Percentiles rank a stretch among this genome's conserved stretches.
phyloP scores from a whole-genome alignment of 306 rosid species.

The Acacia confusa region DNA sequence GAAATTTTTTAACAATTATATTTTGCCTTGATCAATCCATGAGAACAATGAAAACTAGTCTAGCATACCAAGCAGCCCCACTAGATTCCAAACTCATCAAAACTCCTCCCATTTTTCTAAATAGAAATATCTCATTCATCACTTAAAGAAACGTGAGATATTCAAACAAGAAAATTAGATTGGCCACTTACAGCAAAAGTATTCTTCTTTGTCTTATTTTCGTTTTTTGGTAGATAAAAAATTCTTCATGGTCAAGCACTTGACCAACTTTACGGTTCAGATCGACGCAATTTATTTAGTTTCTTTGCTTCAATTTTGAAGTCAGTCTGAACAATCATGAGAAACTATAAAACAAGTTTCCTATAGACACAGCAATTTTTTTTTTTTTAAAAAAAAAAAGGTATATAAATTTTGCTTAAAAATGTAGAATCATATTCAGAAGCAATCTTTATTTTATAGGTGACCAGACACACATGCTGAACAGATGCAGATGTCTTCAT shows the following conservation, averaged over 20 bases:
- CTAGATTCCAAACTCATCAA: constrained; percentile 8
- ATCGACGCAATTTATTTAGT: constrained; percentile 16
- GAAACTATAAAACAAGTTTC: not conserved
- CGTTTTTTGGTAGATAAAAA: not conserved
- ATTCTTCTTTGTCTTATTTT: constrained; percentile 1
- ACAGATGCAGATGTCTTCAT: not conserved
- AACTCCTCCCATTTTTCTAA: not conserved
- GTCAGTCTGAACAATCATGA: constrained; percentile 7
- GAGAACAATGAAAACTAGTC: constrained; percentile 18
- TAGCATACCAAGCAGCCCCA: constrained; percentile 12
- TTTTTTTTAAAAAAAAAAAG: not conserved
- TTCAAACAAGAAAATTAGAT: constrained; percentile 16
- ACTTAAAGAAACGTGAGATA: not conserved
- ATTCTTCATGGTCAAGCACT: constrained; percentile 19
- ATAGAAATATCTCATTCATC: not conserved
- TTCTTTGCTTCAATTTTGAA: constrained; percentile 17
- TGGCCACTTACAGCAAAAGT: constrained; percentile 7
- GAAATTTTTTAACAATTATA: constrained; percentile 10
- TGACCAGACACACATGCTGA: not conserved
- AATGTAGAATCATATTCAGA: not conserved
- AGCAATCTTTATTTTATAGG: not conserved
- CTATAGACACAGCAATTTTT: not conserved
- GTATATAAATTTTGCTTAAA: not conserved
- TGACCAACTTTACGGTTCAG: not conserved
- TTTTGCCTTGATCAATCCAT: constrained; percentile 22